Evolutionary conservation across 805 yeast genomes (phyloP).

Genomic region (Tetrapisispora pingtungensis): DNA sequence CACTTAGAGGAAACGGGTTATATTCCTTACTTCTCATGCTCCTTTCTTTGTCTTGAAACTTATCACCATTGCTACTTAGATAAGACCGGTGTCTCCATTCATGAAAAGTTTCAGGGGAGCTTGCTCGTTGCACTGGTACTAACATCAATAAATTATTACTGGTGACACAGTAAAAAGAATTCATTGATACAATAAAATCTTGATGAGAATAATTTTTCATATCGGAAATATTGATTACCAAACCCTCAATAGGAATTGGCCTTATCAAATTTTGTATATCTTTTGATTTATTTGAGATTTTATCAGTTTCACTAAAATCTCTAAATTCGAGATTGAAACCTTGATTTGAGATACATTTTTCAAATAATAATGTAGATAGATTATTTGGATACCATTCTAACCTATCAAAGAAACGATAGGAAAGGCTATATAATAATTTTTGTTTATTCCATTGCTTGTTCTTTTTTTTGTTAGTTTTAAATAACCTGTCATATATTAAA

Average conservation of each 20-base stretch:
- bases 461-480: constrained; percentile 19
- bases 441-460: constrained; percentile 19
- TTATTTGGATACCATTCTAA: constrained; percentile 57
- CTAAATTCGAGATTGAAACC: constrained; percentile 57
- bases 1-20: constrained; percentile 46
- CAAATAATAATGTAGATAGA: constrained; percentile 33
- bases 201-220: not conserved
- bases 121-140: constrained; percentile 42
- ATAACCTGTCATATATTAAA: constrained; percentile 29
- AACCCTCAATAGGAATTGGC: constrained; percentile 79
- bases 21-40: constrained; percentile 16
- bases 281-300: too few relatives aligned
- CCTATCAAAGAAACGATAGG: constrained; percentile 62
- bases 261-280: constrained; percentile 29
- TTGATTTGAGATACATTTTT: constrained; percentile 34
- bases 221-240: constrained; percentile 36
- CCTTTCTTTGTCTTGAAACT: constrained; percentile 4
- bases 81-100: constrained; percentile 3
- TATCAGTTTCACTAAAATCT: constrained; percentile 5
- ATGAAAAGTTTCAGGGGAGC: constrained; percentile 48
- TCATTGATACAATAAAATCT: not conserved
- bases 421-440: constrained; percentile 38
- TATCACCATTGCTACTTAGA: too few relatives aligned
- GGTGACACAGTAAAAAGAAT: constrained; percentile 41
- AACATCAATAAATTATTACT: constrained; percentile 52